Evolutionary conservation across 2,329 filamentous ascomycete species (phyloP), one percentile per base, ranked within the genome.

Genomic region (Exophiala spinifera): DNA sequence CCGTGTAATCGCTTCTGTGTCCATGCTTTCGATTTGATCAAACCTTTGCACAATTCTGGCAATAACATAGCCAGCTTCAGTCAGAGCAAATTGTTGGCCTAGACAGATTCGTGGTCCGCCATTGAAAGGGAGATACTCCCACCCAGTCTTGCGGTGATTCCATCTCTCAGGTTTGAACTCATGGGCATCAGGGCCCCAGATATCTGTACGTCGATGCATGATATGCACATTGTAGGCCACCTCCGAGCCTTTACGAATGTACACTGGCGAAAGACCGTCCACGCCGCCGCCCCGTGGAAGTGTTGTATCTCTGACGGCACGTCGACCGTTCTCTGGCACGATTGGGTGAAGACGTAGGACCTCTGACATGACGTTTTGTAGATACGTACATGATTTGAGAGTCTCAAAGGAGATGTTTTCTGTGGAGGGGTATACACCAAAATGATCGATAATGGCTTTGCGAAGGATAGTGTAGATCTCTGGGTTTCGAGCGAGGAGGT

Each of bases 31-130:
- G 6, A 89, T 74, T 10, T 77, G 71, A 51, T 84, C 81, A 66
- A 87, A 92, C 17, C 79, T 76, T 74, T 92, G 88, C 65, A 91
- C 81, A 61, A 92, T 65, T 42, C 88, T 76, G 15, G 85, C 83
- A 55, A 90, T 76, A 7, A 86, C 83, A 67, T 91, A 91, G 0
- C 66, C 65, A 3, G 68, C 63, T 75, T 91, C 87, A 0, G 86
- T 89, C 36, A 91, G 72, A 11, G 88, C 88, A 67, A 91, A 92
- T 70, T 91, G 87, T 76, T 91, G 80, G 1, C 79, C 79, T 15
- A 82, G 76, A 57, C 80, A 83, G 46, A 79, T 77, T 3, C 77
- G 66, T 2, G 76, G 74, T 0, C 77, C 78, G 2, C 76, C 76
- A 48, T 78, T 77, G 52, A 80, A 80, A 0, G 78, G 78, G 42